Evolutionary conservation across 805 yeast genomes (phyloP).

Genomic region (Cyberlindnera bimundalis): DNA sequence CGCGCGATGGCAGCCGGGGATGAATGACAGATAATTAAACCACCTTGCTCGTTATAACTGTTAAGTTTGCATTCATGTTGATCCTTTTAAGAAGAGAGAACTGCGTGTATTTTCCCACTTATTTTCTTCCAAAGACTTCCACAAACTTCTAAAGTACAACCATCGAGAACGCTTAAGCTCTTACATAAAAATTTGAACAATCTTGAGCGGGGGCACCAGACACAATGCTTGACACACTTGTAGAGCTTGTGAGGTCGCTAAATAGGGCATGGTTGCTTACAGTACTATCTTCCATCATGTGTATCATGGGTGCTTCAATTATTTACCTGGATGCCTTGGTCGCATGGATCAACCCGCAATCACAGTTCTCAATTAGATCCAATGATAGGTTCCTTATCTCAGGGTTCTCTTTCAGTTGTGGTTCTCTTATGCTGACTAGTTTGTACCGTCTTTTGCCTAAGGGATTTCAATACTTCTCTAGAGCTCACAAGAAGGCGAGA

Average conservation of each 20-base stretch:
- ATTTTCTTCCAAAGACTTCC: too few species aligned
- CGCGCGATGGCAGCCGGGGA: too few species aligned
- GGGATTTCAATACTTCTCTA: constrained; percentile 43
- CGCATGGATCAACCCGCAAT: constrained; percentile 39
- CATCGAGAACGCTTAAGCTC: too few species aligned
- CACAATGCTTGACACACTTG: too few species aligned
- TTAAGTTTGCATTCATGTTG: too few species aligned
- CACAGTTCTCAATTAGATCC: constrained; percentile 49
- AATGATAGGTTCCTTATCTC: constrained; percentile 66
- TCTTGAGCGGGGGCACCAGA: too few species aligned
- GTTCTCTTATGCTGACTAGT: constrained; percentile 79
- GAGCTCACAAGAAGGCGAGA: constrained; percentile 21
- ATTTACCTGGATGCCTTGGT: constrained; percentile 61
- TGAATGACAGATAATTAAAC: too few species aligned
- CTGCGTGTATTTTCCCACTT: too few species aligned
- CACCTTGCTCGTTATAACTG: too few species aligned
- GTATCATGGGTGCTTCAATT: constrained; percentile 66
- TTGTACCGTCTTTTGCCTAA: constrained; percentile 76
- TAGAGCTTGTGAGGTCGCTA: constrained; percentile 1
- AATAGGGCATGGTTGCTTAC: constrained; percentile 64
- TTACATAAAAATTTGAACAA: too few species aligned
- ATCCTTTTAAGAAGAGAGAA: too few species aligned
- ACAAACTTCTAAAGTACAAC: too few species aligned
- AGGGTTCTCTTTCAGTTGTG: constrained; percentile 75
- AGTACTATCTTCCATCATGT: constrained; percentile 60